A percentile compares a stretch with the other conserved stretches of the same genome.
These are phyloP conservation scores for Macrophomina phaseolina DNA, from an alignment of 2,329 filamentous ascomycete species.

Conservation along the genomic window DNA sequence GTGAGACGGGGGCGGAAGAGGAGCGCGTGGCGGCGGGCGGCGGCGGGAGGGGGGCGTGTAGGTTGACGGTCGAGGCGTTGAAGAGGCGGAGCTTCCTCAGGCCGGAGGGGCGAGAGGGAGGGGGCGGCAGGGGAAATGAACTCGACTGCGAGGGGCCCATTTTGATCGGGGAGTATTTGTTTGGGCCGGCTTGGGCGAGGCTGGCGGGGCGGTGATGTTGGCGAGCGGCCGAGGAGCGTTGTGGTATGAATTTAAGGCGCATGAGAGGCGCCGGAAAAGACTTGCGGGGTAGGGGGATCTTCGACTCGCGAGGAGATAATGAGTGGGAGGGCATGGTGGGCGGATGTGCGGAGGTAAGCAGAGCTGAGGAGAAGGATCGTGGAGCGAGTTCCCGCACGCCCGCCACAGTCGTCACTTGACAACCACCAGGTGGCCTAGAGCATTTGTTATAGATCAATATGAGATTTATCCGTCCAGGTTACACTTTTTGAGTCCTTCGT, in stretches of 20 bases:
- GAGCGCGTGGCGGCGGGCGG: background rate
- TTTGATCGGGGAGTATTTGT: background rate
- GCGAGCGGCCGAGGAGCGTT: background rate
- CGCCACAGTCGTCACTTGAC: too few species aligned
- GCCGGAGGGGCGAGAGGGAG: background rate
- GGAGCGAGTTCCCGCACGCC: too few species aligned
- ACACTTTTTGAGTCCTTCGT: too few species aligned
- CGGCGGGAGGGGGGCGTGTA: background rate
- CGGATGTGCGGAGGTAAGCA: too few species aligned
- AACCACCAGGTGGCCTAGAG: too few species aligned
- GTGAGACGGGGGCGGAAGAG: background rate
- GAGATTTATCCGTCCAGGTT: too few species aligned
- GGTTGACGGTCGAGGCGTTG: slow-evolving; percentile 15
- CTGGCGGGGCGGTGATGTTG: background rate
- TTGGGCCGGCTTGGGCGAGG: slow-evolving; percentile 4
- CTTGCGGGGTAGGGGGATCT: slow-evolving; percentile 10
- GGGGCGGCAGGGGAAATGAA: background rate
- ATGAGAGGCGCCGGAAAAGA: slow-evolving; percentile 18
- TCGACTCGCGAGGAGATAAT: background rate
- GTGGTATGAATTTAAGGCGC: slow-evolving; percentile 18
- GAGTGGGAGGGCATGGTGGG: background rate
- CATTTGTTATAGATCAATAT: too few species aligned
- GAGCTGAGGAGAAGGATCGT: too few species aligned
- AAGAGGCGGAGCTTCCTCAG: slow-evolving; percentile 16
- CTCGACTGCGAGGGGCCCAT: background rate